These are phyloP conservation scores for Lentinula sp. DNA, from an alignment of 768 basidiomycete species.

Conservation along the genomic window DNA sequence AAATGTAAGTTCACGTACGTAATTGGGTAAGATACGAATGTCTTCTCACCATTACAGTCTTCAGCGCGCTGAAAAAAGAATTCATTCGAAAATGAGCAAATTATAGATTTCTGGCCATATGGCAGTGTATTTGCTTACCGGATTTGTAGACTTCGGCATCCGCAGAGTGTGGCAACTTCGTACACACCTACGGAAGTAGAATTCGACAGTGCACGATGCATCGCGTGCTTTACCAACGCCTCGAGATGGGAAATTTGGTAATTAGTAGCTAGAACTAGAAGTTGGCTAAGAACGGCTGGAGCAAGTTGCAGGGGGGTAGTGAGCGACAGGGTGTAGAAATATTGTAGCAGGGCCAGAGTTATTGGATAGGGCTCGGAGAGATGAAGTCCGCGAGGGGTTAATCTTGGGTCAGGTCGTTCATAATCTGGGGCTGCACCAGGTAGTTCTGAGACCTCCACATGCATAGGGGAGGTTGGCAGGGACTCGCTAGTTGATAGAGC, in stretches of 20 bases:
- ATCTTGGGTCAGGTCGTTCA: slow-evolving; percentile 65
- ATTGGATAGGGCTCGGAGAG: slow-evolving; percentile 90
- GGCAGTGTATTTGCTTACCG: slow-evolving; percentile 41
- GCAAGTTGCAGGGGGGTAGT: slow-evolving; percentile 89
- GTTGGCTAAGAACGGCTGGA: slow-evolving; percentile 81
- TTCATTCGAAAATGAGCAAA: slow-evolving; percentile 6
- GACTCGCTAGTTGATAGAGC: slow-evolving; percentile 52
- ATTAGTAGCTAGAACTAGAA: slow-evolving; percentile 77
- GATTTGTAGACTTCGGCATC: slow-evolving; percentile 84
- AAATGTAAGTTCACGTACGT: not conserved
- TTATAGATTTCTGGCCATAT: not conserved
- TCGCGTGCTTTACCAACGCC: slow-evolving; percentile 83
- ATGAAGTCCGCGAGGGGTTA: slow-evolving; percentile 72
- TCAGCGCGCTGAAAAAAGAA: slow-evolving; percentile 49
- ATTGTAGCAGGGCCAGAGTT: slow-evolving; percentile 85
- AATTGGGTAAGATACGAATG: not conserved
- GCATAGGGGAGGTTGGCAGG: slow-evolving; percentile 55
- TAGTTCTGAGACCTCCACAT: slow-evolving; percentile 57
- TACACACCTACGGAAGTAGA: slow-evolving; percentile 88
- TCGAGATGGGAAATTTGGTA: slow-evolving; percentile 77
- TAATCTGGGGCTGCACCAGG: slow-evolving; percentile 42
- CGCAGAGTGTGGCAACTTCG: slow-evolving; percentile 90
- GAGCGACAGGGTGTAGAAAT: slow-evolving; percentile 84
- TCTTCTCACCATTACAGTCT: slow-evolving; percentile 71
- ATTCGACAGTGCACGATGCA: slow-evolving; percentile 84